A percentile compares a stretch with the other conserved stretches of the same genome.
Evolutionary conservation across 2,329 filamentous ascomycete genomes (phyloP).

Genomic region (Ophiosphaerella herpotricha): DNA sequence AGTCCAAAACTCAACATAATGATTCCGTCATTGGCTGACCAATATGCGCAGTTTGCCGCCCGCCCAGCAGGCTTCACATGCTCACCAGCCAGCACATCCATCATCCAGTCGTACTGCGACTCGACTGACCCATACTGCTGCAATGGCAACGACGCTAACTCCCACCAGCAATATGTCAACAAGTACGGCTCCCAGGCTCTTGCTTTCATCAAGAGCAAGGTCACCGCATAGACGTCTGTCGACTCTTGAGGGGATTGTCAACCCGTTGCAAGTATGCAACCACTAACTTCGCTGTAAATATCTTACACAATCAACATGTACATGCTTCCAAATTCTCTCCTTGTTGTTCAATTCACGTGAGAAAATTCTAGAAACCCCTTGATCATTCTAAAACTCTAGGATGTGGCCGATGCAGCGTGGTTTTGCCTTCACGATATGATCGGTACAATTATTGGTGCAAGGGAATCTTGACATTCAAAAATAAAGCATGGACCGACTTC

Average conservation of each 20-base stretch:
- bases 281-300: conserved; percentile 4
- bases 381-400: no score
- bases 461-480: no score
- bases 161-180: conserved; percentile 65
- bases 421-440: no score
- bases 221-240: conserved; percentile 40
- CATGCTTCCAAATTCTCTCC: neutral
- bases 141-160: conserved; percentile 63
- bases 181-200: conserved; percentile 66
- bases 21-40: conserved; percentile 2
- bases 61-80: conserved; percentile 63
- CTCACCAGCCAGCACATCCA: conserved; percentile 54
- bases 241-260: neutral
- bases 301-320: conserved; percentile 3
- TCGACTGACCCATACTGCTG: conserved; percentile 68
- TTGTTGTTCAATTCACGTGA: neutral
- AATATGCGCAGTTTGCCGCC: conserved; percentile 59
- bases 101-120: conserved; percentile 70
- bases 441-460: no score
- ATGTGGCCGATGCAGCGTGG: no score
- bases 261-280: neutral
- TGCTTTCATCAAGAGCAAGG: conserved; percentile 62
- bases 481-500: no score
- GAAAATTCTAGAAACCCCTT: neutral
- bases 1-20: conserved; percentile 32